Base-by-base conservation (phyloP, 805 yeast genomes). In the Debaryomyces maramus region DNA sequence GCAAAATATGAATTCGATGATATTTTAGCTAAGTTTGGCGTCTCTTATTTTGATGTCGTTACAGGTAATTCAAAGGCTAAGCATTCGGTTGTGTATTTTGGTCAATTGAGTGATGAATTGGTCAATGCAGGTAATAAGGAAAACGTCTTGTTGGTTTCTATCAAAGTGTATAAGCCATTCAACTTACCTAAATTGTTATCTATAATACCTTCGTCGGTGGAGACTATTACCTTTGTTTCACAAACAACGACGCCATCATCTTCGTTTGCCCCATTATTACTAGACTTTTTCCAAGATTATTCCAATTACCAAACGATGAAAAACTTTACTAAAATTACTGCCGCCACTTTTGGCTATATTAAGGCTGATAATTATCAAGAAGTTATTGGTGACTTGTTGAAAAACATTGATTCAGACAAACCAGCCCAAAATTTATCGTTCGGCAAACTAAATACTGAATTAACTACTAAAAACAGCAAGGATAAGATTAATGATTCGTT, bases 141-240 rank as follows among this genome's bases (percentile, higher is more conserved):
- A 23, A 56, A 61, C 31, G 67, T 70, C 14, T 76, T 81, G 30
- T 56, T 85, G 22, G 61, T 85, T 32, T 64, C 78, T 6, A 69
- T 87, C 33, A 78, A 83, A 29, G 77, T 78, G 22, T 85, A 84
- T 67, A 78, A 88, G 53, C 96, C 97, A 3, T 85, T 89, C 68
- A 65, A 73, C 43, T 68, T 81, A 36, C 58, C 67, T n/a, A 58
- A 68, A 11, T 65, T 88, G 20, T 64, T 78, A 36, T 48, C 65
- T 1, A 52, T 65, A 2, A 58, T 85, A 30, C 90, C 91, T 19
- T 45, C 71, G 2, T 60, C 80, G 6, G 77, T 79, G 39, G 69
- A 70, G 44, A 72, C 74, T 19, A 66, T 90, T 37, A 77, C 80
- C 9, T 75, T 85, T 13, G 70, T 86, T 17, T 85, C 86, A 55